These are phyloP conservation scores for Metschnikowia cerradonensis DNA, from an alignment of 805 yeast genomes.

Conservation along the genomic window DNA sequence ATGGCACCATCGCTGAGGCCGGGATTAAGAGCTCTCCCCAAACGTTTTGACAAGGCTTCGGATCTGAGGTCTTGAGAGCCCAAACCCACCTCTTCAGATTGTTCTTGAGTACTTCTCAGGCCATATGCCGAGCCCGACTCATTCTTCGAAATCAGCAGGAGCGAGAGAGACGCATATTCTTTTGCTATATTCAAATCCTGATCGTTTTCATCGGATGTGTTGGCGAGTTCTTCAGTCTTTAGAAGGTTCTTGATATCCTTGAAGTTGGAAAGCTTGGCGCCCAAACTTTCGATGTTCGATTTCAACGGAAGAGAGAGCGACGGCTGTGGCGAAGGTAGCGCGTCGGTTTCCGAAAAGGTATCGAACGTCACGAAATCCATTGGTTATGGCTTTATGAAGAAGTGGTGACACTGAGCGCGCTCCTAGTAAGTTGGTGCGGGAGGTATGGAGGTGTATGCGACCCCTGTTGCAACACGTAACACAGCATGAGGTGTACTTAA, in stretches of 20 bases:
- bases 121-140: background rate
- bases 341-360: conserved; percentile 25
- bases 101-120: background rate
- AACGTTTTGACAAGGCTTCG: conserved; percentile 36
- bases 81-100: background rate
- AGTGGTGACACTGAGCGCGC: background rate
- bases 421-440: background rate
- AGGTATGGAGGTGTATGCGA: conserved; percentile 1
- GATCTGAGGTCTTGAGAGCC: conserved; percentile 7
- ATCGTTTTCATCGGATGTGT: conserved; percentile 2
- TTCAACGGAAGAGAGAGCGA: conserved; percentile 39
- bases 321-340: conserved; percentile 40
- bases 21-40: conserved; percentile 48
- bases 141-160: conserved; percentile 27
- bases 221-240: conserved; percentile 13
- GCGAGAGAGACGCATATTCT: conserved; percentile 47
- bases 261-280: conserved; percentile 32
- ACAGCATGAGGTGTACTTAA: too few relatives aligned
- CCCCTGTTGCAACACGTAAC: too few relatives aligned
- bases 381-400: background rate
- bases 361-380: conserved; percentile 45
- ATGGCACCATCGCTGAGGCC: conserved; percentile 32
- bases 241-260: conserved; percentile 30
- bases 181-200: conserved; percentile 29
- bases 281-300: conserved; percentile 34